Evolutionary conservation across 1,284 basidiomycete species (phyloP), one percentile per base, ranked within the genome.

Genomic region (Salmacisia buchloeana): DNA sequence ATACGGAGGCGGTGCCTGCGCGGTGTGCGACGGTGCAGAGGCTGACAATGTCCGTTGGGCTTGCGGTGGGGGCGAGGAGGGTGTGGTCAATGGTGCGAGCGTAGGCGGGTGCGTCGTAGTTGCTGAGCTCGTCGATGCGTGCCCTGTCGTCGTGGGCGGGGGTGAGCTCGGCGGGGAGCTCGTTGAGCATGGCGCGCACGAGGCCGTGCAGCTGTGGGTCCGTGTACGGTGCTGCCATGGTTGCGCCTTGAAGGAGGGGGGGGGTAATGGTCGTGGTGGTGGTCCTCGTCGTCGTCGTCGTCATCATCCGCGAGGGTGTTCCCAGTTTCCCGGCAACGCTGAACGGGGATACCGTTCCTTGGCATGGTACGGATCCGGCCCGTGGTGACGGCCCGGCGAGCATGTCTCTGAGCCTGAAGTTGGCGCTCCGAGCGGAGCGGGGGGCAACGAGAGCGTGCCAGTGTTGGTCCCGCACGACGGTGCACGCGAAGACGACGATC

Each of bases 51-150:
- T 72, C 68, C 1, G 62, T 54, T 6, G 68, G 63, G 10, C 69
- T 67, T 6, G 75, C 63, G 21, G 67, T 61, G 49, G 74, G 75
- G 1, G 75, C 72, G 13, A 77, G 69, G 2, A 77, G 65, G 31
- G 75, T 77, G 70, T 77, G 75, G 63, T 77, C 75, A 67, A 77
- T 75, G 27, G 49, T 54, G 3, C 29, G 49, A 12, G 27, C 15
- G 27, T 33, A 31, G 27, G 29, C 27, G 29, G 27, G 12, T 33
- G 49, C 21, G 49, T 27, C 25, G 27, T 13, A 54, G 41, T 21
- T 43, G 7, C 23, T 21, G 41, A 43, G 6, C 12, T 43, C 18
- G 41, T 15, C 41, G 41, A 43, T 9, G 41, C 41, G 41, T 15
- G 41, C 23, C 12, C 18, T 15, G 7, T 43, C 41, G 41, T 43